Base-by-base conservation (phyloP, 305 asterid genomes). In the Petunia hybrid region DNA sequence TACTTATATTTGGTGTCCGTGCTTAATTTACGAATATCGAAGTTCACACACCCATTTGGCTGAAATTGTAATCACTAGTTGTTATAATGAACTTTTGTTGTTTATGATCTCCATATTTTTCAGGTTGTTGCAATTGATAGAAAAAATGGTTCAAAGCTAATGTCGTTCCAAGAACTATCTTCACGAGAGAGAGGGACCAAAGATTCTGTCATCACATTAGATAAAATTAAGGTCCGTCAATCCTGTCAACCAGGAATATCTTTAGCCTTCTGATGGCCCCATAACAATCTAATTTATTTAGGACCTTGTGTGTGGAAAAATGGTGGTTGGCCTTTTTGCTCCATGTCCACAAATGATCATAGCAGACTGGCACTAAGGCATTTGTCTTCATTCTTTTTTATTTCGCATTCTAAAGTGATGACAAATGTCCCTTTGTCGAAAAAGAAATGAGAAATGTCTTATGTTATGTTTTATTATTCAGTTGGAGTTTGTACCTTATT, bases 71-170 rank as follows among this genome's bases (percentile, higher is more conserved):
- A 55, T 13, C 60, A 13, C 60, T 55, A 69, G 45, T 56, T 76
- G 68, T 6, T 76, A 40, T 76, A 16, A 43, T 43, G 70, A 77
- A 31, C 38, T 61, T 61, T 45, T 77, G 73, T 10, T 61, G 60
- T 61, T 77, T 60, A 42, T 36, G 46, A 59, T 43, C n/a, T 41
- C 60, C 46, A 13, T 77, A 59, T 43, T 79, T 83, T 87, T 77
- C 89, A 94, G 98, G 95, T 93, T 70, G 99, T 95, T 81, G 98
- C 98, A 57, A 86, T 95, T 87, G 93, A 95, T 88, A 86, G 98
- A 79, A 89, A 86, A 80, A 90, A 91, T 84, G 83, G 86, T 81
- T 82, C 85, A 87, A 95, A 88, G 90, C 97, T 95, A 67, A 88
- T 89, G 97, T 91, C 99, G 64, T 95, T 95, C 85, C 99, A 95